These are phyloP conservation scores for Excoecaria cochinchinensis DNA, from an alignment of 345 rosid species.

Conservation along the genomic window DNA sequence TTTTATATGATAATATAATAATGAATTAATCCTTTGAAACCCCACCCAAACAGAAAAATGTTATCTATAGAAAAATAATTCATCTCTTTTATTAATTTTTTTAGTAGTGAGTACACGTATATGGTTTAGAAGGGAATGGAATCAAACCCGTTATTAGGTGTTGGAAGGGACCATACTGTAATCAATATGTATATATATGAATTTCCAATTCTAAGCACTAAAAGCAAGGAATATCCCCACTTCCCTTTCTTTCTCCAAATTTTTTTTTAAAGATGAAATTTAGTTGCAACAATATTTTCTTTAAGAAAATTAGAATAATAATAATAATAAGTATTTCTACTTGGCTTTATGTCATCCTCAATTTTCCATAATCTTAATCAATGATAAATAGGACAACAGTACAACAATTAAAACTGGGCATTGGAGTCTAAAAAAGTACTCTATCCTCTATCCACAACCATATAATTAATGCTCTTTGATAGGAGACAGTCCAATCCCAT, in stretches of 20 bases:
- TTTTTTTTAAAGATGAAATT: not conserved
- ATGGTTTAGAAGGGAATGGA: constrained; percentile 1
- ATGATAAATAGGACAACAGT: too few species aligned
- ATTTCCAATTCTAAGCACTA: not conserved
- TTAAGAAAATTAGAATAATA: too few species aligned
- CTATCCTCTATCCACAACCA: too few species aligned
- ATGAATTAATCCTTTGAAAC: not conserved
- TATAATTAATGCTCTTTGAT: too few species aligned
- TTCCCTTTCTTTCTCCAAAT: not conserved
- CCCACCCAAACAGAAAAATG: not conserved
- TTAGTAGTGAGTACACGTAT: not conserved
- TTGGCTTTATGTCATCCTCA: too few species aligned
- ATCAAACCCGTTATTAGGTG: constrained; percentile 11
- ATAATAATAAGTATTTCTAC: too few species aligned
- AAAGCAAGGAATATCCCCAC: not conserved
- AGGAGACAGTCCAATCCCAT: too few species aligned
- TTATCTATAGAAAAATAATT: not conserved
- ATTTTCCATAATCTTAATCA: too few species aligned
- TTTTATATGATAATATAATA: not conserved
- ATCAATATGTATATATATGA: not conserved
- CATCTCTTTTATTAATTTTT: not conserved
- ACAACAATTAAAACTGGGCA: too few species aligned
- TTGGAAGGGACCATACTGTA: not conserved
- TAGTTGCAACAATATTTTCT: not conserved
- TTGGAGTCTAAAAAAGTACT: too few species aligned